Percentiles rank a stretch among this genome's conserved stretches.
Conservation (phyloP, 805 yeast species). For the Cyberlindnera bimundalis region DNA sequence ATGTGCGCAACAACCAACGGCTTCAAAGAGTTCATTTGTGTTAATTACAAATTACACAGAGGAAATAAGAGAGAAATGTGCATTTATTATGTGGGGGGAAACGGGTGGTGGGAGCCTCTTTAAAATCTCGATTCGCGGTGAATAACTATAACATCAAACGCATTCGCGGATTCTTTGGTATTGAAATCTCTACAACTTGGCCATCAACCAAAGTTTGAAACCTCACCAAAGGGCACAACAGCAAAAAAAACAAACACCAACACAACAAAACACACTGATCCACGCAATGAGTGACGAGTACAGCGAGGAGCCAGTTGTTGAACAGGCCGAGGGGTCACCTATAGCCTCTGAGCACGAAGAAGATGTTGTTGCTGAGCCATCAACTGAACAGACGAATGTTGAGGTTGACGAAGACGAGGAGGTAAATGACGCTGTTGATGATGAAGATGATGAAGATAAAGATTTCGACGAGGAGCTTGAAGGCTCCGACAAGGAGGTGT, state of each 20-base stretch:
- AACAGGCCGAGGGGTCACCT: background rate
- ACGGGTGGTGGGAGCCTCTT: background rate
- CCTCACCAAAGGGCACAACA: too few relatives aligned
- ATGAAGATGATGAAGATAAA: slow-evolving; percentile 5
- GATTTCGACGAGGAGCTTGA: slow-evolving; percentile 5
- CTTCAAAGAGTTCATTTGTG: background rate
- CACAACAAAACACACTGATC: too few relatives aligned
- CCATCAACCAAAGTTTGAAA: too few relatives aligned
- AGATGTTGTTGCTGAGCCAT: background rate
- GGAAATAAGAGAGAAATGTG: background rate
- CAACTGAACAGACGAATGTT: background rate
- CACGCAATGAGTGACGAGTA: background rate
- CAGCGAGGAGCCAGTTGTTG: background rate
- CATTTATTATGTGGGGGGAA: background rate
- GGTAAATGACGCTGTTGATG: background rate
- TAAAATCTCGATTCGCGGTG: background rate
- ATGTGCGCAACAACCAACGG: slow-evolving; percentile 8
- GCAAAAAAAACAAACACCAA: too few relatives aligned
- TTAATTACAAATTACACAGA: background rate
- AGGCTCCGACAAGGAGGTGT: slow-evolving; percentile 7
- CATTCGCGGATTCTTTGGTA: background rate
- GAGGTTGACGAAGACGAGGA: background rate
- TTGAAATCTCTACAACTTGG: background rate
- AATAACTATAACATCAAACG: background rate
- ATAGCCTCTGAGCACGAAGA: background rate